These are phyloP conservation scores for Cymbidium sinense DNA, from an alignment of 106 monocot genomes.

Conservation along the genomic window DNA sequence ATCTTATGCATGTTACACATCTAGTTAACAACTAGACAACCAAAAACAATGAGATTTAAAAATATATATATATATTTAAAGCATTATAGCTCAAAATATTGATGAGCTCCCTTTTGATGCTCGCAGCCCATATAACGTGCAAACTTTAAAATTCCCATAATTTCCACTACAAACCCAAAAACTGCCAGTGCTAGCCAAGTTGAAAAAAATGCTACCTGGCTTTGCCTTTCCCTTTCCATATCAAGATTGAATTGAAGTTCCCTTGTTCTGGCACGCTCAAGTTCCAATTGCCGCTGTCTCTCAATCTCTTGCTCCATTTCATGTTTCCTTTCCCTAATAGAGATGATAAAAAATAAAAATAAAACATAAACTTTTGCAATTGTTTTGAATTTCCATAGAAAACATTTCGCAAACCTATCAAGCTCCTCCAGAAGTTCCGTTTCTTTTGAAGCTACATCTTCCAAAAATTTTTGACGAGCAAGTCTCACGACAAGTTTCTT, in stretches of 20 bases:
- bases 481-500: constrained; percentile 64
- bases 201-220: constrained; percentile 45
- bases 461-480: constrained; percentile 63
- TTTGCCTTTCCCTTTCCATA: constrained; percentile 85
- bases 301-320: constrained; percentile 78
- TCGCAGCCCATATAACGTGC: neutral
- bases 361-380: neutral
- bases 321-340: constrained; percentile 53
- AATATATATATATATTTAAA: neutral
- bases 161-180: neutral
- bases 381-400: neutral
- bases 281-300: constrained; percentile 60
- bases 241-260: constrained; percentile 86
- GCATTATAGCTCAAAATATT: neutral
- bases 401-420: constrained; percentile 50
- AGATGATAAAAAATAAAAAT: neutral
- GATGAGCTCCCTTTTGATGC: neutral
- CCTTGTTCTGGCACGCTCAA: constrained; percentile 82
- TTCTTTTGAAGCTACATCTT: constrained; percentile 66
- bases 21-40: neutral
- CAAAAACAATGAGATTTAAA: neutral
- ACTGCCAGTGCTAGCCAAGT: neutral
- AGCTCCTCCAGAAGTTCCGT: constrained; percentile 87
- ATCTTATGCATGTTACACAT: neutral
- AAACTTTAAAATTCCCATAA: neutral